A percentile compares a stretch with the other conserved stretches of the same genome.
Conservation (phyloP, 208 protist genomes). For the Jaenimonas drosophilae region DNA sequence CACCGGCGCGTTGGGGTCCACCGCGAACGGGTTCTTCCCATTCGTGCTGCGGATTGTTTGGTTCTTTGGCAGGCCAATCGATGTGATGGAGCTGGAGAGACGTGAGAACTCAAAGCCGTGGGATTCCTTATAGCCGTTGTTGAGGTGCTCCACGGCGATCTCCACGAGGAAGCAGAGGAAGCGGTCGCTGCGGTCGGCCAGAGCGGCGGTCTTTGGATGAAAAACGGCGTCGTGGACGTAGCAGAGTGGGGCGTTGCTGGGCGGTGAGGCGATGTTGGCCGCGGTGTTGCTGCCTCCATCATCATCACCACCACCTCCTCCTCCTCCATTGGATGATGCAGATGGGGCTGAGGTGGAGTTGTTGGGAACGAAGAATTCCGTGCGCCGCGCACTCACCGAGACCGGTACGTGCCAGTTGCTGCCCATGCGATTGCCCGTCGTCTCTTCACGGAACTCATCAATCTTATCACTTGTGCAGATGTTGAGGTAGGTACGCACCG, state of each 20-base stretch:
- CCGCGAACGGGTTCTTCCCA: conserved; percentile 38
- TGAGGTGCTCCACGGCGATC: conserved; percentile 90
- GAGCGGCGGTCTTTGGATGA: conserved; percentile 58
- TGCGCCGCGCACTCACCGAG: conserved; percentile 58
- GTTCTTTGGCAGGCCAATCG: conserved; percentile 71
- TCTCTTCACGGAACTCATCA: conserved; percentile 58
- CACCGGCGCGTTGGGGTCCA: conserved; percentile 24
- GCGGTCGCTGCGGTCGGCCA: conserved; percentile 57
- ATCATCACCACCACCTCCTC: too few species aligned
- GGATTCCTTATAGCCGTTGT: conserved; percentile 66
- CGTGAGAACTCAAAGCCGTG: conserved; percentile 70
- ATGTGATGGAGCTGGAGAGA: conserved; percentile 28
- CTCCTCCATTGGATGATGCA: too few species aligned
- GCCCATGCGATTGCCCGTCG: conserved; percentile 33
- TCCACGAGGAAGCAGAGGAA: conserved; percentile 89
- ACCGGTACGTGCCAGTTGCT: conserved; percentile 88
- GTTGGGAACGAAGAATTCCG: conserved; percentile 36
- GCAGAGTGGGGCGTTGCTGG: conserved; percentile 14
- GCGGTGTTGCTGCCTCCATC: background rate
- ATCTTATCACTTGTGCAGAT: conserved; percentile 80
- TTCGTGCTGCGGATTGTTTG: conserved; percentile 59
- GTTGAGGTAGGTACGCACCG: conserved; percentile 48
- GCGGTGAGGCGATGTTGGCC: background rate
- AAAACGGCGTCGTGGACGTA: conserved; percentile 85
- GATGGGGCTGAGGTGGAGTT: background rate